Conservation (phyloP, 1,284 basidiomycete species). For the Caloboletus inedulis region DNA sequence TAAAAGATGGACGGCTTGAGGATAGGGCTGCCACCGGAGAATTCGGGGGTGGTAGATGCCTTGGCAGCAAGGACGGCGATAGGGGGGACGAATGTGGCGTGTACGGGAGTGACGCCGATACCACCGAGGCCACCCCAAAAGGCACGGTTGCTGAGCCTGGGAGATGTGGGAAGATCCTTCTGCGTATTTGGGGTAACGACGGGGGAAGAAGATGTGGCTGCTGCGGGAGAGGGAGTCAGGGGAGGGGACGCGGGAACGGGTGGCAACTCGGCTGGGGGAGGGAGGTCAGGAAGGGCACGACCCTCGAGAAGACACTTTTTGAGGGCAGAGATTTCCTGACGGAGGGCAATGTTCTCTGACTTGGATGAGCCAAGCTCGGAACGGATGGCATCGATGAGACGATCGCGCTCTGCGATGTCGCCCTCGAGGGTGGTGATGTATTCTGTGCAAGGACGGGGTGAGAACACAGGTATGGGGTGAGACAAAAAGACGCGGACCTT, state of each 20-base stretch:
- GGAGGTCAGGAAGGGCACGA: constrained; percentile 40
- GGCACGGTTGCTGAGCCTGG: constrained; percentile 43
- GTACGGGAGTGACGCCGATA: constrained; percentile 80
- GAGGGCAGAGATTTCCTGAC: constrained; percentile 79
- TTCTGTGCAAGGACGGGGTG: constrained; percentile 45
- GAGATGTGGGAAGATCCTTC: constrained; percentile 76
- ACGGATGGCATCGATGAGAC: constrained; percentile 84
- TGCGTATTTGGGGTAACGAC: constrained; percentile 72
- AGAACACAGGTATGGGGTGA: constrained; percentile 11
- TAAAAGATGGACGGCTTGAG: constrained; percentile 32
- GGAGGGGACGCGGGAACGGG: constrained; percentile 38
- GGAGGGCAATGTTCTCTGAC: constrained; percentile 81
- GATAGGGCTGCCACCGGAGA: constrained; percentile 23
- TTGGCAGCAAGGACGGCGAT: constrained; percentile 33
- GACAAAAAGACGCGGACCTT: constrained; percentile 52
- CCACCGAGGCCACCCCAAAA: constrained; percentile 78
- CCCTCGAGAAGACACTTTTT: constrained; percentile 78
- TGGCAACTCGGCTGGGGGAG: constrained; percentile 45
- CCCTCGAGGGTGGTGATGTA: constrained; percentile 93
- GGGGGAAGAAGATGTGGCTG: constrained; percentile 21
- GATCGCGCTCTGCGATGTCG: constrained; percentile 91
- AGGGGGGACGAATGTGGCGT: constrained; percentile 77
- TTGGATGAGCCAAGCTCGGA: constrained; percentile 78
- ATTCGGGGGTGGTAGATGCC: constrained; percentile 8
- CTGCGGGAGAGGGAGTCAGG: constrained; percentile 22